Evolutionary conservation across 345 rosid genomes (phyloP).

Genomic region (Eucalyptus urophylla): DNA sequence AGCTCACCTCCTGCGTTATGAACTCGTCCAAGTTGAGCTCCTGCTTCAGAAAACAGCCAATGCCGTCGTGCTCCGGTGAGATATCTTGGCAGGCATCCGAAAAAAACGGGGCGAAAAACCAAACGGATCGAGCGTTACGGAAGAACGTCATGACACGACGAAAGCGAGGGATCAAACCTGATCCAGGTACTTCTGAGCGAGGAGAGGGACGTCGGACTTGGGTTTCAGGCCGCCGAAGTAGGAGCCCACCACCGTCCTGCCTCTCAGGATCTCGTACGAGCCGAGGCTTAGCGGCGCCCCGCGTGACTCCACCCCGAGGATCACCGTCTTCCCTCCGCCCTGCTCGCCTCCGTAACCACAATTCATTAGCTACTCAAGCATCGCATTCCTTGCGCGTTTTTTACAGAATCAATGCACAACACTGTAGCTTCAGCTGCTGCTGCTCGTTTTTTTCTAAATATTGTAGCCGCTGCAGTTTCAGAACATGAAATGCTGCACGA

Average conservation of each 20-base stretch:
- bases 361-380: not conserved
- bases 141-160: not conserved
- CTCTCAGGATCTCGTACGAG: conserved; percentile 18
- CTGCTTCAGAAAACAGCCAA: conserved; percentile 1
- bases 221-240: conserved; percentile 53
- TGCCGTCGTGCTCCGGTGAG: not conserved
- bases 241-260: conserved; percentile 32
- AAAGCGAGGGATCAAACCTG: not conserved
- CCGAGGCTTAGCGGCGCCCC: conserved; percentile 12
- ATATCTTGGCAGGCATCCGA: not conserved
- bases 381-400: not conserved
- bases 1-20: conserved; percentile 32
- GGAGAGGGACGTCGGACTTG: conserved; percentile 34
- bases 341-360: not conserved
- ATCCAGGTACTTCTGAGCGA: conserved; percentile 18
- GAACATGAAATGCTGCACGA: not conserved
- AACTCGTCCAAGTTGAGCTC: conserved; percentile 33
- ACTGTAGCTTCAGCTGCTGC: not conserved
- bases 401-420: not conserved
- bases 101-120: not conserved
- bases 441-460: not conserved
- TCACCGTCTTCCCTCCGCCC: conserved; percentile 67
- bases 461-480: not conserved
- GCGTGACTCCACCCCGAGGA: conserved; percentile 35
- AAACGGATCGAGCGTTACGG: not conserved